phyloP scores from a whole-genome alignment of 2,329 filamentous ascomycete genomes.

The Penicillium sclerotiorum region DNA sequence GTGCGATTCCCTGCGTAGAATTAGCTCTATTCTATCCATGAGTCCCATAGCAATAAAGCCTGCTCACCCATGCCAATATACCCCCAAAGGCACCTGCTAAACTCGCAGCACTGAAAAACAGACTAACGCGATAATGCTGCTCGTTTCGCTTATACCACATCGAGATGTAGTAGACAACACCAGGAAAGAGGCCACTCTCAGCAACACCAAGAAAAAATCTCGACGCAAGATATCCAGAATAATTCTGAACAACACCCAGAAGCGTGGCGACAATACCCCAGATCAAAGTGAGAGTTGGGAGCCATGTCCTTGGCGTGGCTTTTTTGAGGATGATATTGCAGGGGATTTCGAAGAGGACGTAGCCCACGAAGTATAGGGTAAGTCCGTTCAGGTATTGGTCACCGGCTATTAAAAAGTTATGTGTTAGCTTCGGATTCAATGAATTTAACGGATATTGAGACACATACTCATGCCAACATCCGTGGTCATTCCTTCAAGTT shows the following conservation, averaged over 20 bases:
- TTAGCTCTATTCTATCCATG: not conserved
- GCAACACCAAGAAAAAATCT: constrained; percentile 56
- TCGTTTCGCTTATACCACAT: constrained; percentile 67
- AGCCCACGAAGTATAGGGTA: constrained; percentile 43
- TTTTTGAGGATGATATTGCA: constrained; percentile 46
- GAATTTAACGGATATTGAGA: not conserved
- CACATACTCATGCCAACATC: constrained; percentile 43
- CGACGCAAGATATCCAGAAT: constrained; percentile 51
- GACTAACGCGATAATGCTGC: constrained; percentile 59
- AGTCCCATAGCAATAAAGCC: constrained; percentile 2
- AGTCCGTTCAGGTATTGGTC: constrained; percentile 45
- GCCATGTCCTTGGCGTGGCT: constrained; percentile 42
- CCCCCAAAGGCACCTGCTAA: constrained; percentile 65
- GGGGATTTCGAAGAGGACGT: constrained; percentile 45
- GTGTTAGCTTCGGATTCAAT: not conserved
- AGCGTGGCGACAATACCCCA: constrained; percentile 57
- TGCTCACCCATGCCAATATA: constrained; percentile 57
- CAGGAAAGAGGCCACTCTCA: constrained; percentile 58
- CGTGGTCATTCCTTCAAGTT: constrained; percentile 39
- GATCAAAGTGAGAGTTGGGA: constrained; percentile 45
- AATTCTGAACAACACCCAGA: constrained; percentile 52
- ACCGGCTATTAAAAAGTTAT: constrained; percentile 27
- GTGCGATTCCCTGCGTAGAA: constrained; percentile 46
- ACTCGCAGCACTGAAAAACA: constrained; percentile 63
- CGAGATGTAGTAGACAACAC: constrained; percentile 60